Evolutionary conservation across 768 basidiomycete species (phyloP).

Genomic region (Grammothele lineata): DNA sequence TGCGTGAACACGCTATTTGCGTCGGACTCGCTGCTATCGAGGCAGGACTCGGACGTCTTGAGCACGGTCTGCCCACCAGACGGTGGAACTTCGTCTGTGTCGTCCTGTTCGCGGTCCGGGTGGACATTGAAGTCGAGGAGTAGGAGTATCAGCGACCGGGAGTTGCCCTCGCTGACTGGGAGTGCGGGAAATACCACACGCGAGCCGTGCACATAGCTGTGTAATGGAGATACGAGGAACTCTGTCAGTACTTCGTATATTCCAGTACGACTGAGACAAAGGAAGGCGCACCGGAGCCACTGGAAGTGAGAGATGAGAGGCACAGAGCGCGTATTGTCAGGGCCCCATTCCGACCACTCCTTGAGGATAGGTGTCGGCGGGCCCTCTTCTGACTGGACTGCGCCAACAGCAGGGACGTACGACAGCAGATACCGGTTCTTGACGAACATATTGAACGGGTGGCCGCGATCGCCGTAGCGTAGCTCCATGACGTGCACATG

Average conservation of each 20-base stretch:
- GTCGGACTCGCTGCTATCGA: too few relatives aligned
- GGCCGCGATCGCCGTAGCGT: slow-evolving; percentile 19
- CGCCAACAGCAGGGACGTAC: too few relatives aligned
- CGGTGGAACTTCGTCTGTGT: too few relatives aligned
- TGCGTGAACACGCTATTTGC: too few relatives aligned
- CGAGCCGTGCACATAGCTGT: slow-evolving; percentile 41
- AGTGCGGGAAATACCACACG: slow-evolving; percentile 29
- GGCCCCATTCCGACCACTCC: slow-evolving; percentile 39
- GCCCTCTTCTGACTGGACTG: neutral
- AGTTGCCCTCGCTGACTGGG: slow-evolving; percentile 16
- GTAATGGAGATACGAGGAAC: too few relatives aligned
- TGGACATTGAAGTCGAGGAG: too few relatives aligned
- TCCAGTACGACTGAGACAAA: too few relatives aligned
- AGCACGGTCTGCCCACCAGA: too few relatives aligned
- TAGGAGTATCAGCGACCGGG: too few relatives aligned
- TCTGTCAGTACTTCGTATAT: too few relatives aligned
- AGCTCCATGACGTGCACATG: slow-evolving; percentile 27
- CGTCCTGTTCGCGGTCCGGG: too few relatives aligned
- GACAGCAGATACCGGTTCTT: slow-evolving; percentile 29
- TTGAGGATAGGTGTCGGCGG: slow-evolving; percentile 6
- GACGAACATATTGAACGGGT: slow-evolving; percentile 28
- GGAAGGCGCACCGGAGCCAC: slow-evolving; percentile 37
- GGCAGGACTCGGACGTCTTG: too few relatives aligned
- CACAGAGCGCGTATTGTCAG: slow-evolving; percentile 29
- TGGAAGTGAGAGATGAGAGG: slow-evolving; percentile 27